phyloP scores from a whole-genome alignment of 805 yeast genomes.

The Cyberlindnera samutprakarnensis region DNA sequence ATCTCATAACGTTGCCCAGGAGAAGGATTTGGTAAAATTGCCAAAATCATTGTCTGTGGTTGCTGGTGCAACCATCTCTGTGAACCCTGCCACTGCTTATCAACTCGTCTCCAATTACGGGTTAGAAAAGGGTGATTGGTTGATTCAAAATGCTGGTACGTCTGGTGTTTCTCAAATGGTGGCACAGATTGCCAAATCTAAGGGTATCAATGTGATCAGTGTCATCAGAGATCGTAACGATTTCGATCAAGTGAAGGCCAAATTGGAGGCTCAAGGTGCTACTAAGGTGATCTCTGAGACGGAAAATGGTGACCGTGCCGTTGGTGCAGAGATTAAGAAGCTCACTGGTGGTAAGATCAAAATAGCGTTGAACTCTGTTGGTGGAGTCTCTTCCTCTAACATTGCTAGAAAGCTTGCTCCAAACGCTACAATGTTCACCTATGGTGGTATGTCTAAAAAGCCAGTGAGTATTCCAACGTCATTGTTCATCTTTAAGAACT shows the following conservation, averaged over 20 bases:
- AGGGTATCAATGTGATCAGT: slow-evolving; percentile 77
- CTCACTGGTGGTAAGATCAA: slow-evolving; percentile 50
- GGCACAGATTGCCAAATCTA: slow-evolving; percentile 71
- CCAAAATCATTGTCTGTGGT: slow-evolving; percentile 39
- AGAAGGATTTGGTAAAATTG: slow-evolving; percentile 48
- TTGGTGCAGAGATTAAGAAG: slow-evolving; percentile 49
- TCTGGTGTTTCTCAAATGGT: slow-evolving; percentile 93
- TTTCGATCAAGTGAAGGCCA: slow-evolving; percentile 51
- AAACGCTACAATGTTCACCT: slow-evolving; percentile 77
- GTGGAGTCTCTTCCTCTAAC: slow-evolving; percentile 79
- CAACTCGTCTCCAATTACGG: slow-evolving; percentile 71
- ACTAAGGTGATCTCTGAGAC: slow-evolving; percentile 83
- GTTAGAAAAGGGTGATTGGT: slow-evolving; percentile 56
- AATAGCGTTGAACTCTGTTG: slow-evolving; percentile 87
- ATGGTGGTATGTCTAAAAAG: slow-evolving; percentile 96
- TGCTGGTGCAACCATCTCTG: slow-evolving; percentile 84
- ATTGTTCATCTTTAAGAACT: slow-evolving; percentile 80
- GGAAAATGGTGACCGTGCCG: slow-evolving; percentile 63
- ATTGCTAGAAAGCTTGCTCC: slow-evolving; percentile 74
- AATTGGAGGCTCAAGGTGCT: slow-evolving; percentile 66
- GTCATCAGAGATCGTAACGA: slow-evolving; percentile 84
- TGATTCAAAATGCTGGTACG: slow-evolving; percentile 94
- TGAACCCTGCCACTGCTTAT: slow-evolving; percentile 89
- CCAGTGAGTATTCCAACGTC: slow-evolving; percentile 92
- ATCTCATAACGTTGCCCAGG: slow-evolving; percentile 54